Conservation (phyloP, 176 grass and related monocot genomes). For the Saccharum spontaneum region DNA sequence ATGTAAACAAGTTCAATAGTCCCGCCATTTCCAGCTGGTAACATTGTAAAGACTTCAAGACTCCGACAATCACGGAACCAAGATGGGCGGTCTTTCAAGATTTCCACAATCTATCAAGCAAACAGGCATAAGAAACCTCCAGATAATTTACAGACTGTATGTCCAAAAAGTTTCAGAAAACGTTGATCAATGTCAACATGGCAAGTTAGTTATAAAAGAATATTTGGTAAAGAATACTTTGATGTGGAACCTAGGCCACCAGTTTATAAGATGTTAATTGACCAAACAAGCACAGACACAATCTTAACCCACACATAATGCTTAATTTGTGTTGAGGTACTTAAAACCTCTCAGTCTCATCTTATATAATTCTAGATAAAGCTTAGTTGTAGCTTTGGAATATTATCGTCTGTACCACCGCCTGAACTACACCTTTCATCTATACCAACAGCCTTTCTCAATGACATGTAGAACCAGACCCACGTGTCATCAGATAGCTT, state of each 20-base stretch:
- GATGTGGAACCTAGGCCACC: not conserved
- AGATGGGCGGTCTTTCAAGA: slow-evolving; percentile 83
- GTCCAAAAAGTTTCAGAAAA: not conserved
- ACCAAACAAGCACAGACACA: not conserved
- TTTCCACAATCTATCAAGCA: slow-evolving; percentile 71
- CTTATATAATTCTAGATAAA: not conserved
- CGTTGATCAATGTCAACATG: not conserved
- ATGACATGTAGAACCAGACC: not conserved
- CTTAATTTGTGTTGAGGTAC: not conserved
- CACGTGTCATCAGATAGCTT: not conserved
- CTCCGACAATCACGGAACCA: slow-evolving; percentile 98
- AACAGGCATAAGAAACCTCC: slow-evolving; percentile 21
- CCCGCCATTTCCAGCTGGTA: slow-evolving; percentile 95
- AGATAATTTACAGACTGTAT: not conserved
- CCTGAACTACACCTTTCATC: not conserved
- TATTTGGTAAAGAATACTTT: not conserved
- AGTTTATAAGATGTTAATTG: not conserved
- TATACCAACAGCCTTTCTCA: not conserved
- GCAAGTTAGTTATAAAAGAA: not conserved
- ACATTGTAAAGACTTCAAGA: slow-evolving; percentile 79
- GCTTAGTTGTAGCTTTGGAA: not conserved
- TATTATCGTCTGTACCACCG: not conserved
- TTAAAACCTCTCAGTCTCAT: not conserved
- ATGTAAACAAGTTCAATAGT: slow-evolving; percentile 89
- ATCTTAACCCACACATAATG: not conserved